Evolutionary conservation across 176 grass and related monocot species (phyloP).

Genomic region (Avena eriantha): DNA sequence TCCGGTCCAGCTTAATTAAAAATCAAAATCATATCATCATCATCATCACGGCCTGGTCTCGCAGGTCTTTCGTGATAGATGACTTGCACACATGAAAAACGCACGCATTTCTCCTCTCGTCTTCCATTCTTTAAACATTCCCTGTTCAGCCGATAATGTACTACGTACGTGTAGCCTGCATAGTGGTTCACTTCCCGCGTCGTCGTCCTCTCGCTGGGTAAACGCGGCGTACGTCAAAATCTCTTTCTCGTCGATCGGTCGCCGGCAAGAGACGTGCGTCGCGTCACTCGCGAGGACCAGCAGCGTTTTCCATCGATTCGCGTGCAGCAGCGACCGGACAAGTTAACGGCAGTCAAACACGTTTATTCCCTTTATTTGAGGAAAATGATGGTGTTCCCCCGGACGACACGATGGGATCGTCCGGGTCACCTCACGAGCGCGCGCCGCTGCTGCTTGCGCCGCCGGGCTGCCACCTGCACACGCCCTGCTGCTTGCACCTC

Average conservation of each 20-base stretch:
- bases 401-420: too few relatives aligned
- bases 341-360: too few relatives aligned
- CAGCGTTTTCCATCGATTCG: too few relatives aligned
- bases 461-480: too few relatives aligned
- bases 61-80: neutral
- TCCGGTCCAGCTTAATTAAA: neutral
- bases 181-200: slow-evolving; percentile 37
- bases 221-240: slow-evolving; percentile 11
- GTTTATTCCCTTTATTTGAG: too few relatives aligned
- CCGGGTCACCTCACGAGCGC: too few relatives aligned
- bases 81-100: slow-evolving; percentile 7
- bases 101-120: neutral
- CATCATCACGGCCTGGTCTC: neutral
- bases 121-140: slow-evolving; percentile 17
- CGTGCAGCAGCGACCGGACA: too few relatives aligned
- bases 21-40: slow-evolving; percentile 21
- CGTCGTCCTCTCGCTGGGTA: slow-evolving; percentile 45
- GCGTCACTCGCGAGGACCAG: slow-evolving; percentile 26
- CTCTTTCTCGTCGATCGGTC: neutral
- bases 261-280: neutral
- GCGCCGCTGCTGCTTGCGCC: too few relatives aligned
- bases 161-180: too few relatives aligned
- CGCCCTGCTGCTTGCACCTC: too few relatives aligned
- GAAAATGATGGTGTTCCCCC: too few relatives aligned
- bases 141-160: neutral